Conservation (phyloP, 306 rosid species). For the Hylodesmum podocarpum region DNA sequence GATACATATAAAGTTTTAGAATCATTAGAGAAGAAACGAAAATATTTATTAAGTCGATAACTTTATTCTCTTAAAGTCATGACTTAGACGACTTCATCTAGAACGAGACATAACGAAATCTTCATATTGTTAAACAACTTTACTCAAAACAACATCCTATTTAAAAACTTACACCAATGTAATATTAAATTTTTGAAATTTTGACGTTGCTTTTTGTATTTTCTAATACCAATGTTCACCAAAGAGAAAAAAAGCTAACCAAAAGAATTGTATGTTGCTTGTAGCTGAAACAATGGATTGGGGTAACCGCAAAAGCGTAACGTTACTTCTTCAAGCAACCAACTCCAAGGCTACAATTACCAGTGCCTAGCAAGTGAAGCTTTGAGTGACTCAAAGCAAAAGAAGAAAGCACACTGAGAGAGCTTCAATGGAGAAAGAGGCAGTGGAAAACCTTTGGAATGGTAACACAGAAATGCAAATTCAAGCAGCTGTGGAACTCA, state of each 20-base stretch:
- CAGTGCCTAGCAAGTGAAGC: conserved; percentile 23
- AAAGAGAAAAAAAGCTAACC: conserved; percentile 38
- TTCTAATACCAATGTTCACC: conserved; percentile 18
- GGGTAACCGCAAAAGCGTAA: conserved; percentile 44
- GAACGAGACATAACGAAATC: too few relatives aligned
- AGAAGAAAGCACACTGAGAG: neutral
- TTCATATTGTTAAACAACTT: too few relatives aligned
- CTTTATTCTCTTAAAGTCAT: too few relatives aligned
- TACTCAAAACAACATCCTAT: too few relatives aligned
- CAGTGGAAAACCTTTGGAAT: conserved; percentile 39
- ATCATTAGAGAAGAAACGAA: too few relatives aligned
- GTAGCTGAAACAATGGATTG: conserved; percentile 67
- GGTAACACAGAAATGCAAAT: conserved; percentile 45
- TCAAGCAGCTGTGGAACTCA: conserved; percentile 49
- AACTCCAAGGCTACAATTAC: conserved; percentile 33
- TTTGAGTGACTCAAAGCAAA: neutral
- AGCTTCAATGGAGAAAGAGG: conserved; percentile 50
- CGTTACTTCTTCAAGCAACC: conserved; percentile 61
- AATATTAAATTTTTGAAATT: too few relatives aligned
- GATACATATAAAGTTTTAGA: too few relatives aligned
- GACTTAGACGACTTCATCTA: too few relatives aligned
- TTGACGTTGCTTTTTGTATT: neutral
- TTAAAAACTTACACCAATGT: too few relatives aligned
- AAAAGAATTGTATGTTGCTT: conserved; percentile 62
- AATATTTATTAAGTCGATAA: too few relatives aligned